Evolutionary conservation across 352 stramenopile genomes (phyloP).

Genomic region (Elongisporangium anandrum): DNA sequence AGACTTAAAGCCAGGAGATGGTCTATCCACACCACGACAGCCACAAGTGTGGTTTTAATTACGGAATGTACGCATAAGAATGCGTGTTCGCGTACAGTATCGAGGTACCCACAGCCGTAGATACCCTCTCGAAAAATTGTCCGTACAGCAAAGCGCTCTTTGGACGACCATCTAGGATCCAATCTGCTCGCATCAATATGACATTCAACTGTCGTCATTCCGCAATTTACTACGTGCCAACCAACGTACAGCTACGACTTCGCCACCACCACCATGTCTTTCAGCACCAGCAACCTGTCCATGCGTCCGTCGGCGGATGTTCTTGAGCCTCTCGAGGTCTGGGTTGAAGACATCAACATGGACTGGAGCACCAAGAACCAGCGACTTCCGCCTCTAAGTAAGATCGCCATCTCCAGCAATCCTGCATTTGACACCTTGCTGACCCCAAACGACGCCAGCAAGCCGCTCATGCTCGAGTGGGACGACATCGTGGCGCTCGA

Average conservation of each 20-base stretch:
- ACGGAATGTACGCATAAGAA: neutral
- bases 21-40: neutral
- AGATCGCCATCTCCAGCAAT: neutral
- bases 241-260: neutral
- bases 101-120: neutral
- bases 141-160: neutral
- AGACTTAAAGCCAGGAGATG: neutral
- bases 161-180: neutral
- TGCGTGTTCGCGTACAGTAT: neutral
- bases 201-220: neutral
- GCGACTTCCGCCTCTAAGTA: neutral
- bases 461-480: neutral
- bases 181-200: neutral
- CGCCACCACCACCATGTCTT: neutral
- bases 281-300: neutral
- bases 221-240: neutral
- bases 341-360: neutral
- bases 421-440: neutral
- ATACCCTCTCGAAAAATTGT: neutral
- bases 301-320: neutral
- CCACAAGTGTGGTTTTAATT: neutral
- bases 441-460: neutral
- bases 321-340: neutral
- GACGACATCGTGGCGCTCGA: neutral
- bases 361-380: neutral